Evolutionary conservation across 441 rosid genomes (phyloP), one percentile per base, ranked within the genome.

Genomic region (Erodium moschatum): DNA sequence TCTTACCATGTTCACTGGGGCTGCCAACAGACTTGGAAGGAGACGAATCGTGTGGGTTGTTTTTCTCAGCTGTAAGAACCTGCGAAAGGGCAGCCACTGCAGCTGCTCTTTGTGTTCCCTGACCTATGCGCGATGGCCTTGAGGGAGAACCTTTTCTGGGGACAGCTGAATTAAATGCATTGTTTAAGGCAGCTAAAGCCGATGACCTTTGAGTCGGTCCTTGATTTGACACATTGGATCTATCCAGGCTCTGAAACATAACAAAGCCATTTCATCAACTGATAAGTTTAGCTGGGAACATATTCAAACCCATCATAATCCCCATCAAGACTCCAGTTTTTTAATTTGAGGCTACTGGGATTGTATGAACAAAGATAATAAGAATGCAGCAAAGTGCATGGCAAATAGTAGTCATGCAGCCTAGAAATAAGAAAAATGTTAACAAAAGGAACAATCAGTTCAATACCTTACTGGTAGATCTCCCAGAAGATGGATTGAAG

Each of bases 201-300:
- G 97, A 89, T 79, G 99, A 97, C 73, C 99, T 85, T 83, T 95
- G 99, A 72, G 97, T 95, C 72, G 82, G 86, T 82, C 99, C 96
- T 62, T 93, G 95, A 81, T 81, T 91, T 81, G 73, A 79, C 69
- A 90, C 88, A 68, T 80, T 83, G 67, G 91, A 86, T 77, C 84
- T 91, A 27, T 86, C 96, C 73, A 75, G 86, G 67, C 71, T 74
- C 91, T 85, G 79, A 64, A 63, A 72, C 11, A 74, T 67, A 7
- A 40, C 46, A 73, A 29, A 71, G 7, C 58, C 48, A 67, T 11
- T 21, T 44, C 73, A 75, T 50, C 67, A 73, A 46, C 64, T 21
- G 50, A 13, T 18, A 1, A 19, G 13, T 56, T 56, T 18, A 56
- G 62, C 8, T 18, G 21, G 62, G 38, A 31, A 27, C 8, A 27